These are phyloP conservation scores for Botrytis pseudocinerea DNA, from an alignment of 2,329 filamentous ascomycete genomes.

Conservation along the genomic window DNA sequence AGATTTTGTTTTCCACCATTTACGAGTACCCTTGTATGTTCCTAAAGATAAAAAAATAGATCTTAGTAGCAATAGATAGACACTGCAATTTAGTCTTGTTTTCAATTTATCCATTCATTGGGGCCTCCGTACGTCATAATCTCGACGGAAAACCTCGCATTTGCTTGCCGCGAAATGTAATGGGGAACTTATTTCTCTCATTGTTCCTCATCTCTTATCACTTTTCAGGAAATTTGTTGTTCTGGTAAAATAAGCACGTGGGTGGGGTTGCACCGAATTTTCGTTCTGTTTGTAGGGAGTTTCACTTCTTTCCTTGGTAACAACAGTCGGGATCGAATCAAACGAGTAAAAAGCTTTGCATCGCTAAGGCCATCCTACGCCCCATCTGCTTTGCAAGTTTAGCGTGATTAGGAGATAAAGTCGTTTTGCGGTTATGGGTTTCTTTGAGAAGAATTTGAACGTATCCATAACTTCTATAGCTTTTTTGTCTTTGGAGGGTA, in stretches of 20 bases:
- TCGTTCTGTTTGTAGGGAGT: background rate
- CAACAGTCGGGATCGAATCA: background rate
- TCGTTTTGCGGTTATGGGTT: no score
- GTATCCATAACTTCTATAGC: no score
- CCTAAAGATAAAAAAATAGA: conserved; percentile 1
- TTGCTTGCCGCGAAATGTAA: background rate
- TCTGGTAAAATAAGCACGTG: background rate
- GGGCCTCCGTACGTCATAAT: background rate
- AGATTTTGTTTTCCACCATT: background rate
- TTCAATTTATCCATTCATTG: background rate
- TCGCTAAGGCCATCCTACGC: no score
- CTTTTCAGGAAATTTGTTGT: background rate
- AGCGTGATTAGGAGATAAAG: no score
- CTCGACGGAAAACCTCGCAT: background rate
- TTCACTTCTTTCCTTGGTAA: background rate
- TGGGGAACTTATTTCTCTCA: background rate
- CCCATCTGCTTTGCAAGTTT: no score
- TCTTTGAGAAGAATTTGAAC: no score
- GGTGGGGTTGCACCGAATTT: background rate
- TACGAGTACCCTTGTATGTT: background rate
- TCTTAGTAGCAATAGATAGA: conserved; percentile 12
- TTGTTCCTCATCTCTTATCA: background rate
- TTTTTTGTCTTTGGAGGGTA: no score
- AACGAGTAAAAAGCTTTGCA: no score
- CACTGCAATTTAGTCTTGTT: background rate